Conservation (phyloP, 108 stramenopile genomes). For the Phaeodactylum tricornutum region DNA sequence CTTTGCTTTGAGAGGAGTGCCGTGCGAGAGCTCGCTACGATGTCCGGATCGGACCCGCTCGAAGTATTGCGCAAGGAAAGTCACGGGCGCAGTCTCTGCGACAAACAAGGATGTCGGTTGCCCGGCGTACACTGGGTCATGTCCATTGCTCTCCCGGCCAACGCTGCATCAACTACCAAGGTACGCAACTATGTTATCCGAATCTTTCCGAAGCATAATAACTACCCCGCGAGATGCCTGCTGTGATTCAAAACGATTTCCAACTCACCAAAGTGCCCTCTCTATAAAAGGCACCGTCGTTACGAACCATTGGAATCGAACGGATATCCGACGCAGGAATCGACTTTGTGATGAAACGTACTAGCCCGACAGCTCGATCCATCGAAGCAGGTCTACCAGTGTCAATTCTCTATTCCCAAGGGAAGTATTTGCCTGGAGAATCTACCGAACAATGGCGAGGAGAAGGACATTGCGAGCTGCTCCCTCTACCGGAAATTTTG, state of each 20-base stretch:
- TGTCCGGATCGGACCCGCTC: slow-evolving; percentile 29
- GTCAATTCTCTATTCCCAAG: slow-evolving; percentile 28
- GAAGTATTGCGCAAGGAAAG: slow-evolving; percentile 26
- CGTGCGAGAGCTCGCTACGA: too few species aligned
- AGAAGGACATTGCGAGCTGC: slow-evolving; percentile 25
- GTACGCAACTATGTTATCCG: too few species aligned
- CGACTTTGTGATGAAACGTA: slow-evolving; percentile 42
- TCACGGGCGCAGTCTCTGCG: slow-evolving; percentile 26
- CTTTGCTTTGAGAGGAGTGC: too few species aligned
- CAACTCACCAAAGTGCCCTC: too few species aligned
- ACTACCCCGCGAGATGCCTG: too few species aligned
- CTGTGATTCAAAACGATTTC: too few species aligned
- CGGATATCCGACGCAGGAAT: slow-evolving; percentile 34
- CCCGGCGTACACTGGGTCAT: slow-evolving; percentile 33
- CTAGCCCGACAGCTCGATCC: slow-evolving; percentile 3
- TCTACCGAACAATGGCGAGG: slow-evolving; percentile 44
- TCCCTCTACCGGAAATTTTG: slow-evolving; percentile 22
- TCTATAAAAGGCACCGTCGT: slow-evolving; percentile 28
- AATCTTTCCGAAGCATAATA: too few species aligned
- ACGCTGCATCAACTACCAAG: background rate
- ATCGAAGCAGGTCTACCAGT: slow-evolving; percentile 9
- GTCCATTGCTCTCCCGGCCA: background rate
- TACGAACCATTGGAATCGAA: slow-evolving; percentile 41
- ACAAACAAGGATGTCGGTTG: slow-evolving; percentile 30
- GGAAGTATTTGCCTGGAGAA: slow-evolving; percentile 38